Evolutionary conservation across 1,284 basidiomycete genomes (phyloP), one percentile per base, ranked within the genome.

Genomic region (Ustilago esculenta): DNA sequence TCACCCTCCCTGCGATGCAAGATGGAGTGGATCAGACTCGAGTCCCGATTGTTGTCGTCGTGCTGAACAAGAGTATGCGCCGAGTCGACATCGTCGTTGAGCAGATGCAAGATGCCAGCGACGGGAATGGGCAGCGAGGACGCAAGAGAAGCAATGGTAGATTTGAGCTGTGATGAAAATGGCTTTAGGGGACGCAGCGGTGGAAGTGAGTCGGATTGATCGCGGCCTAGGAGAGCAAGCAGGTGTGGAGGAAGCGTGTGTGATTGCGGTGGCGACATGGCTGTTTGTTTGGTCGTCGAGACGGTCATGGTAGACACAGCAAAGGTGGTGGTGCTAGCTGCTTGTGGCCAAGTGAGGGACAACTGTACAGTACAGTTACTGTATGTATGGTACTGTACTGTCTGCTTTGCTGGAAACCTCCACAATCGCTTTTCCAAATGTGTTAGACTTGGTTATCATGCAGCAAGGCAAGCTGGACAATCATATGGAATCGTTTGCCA

Each of bases 1-100:
- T 75, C 73, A 4, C 50, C 68, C 37, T 75, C 73, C 3, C 73
- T 36, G 1, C 73, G 61, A 34, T 75, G 73, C 32, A 75, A 41
- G 20, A 71, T 57, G n/a, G 73, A 58, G 21, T 75, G 73, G 50
- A 69, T 53, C 25, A 71, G 33, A 36, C 73, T 58, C 4, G 56
- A 73, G 27, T 65, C 46, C 12, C 25, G 18, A 25, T 61, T 61
- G 4, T n/a, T 17, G 9, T 75, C 74, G 43, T 76, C 63, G 30
- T 63, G 44, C 24, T 76, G 74, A 0, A 54, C 72, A 1, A 76
- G 42, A 1, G 54, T 47, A 27, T 72, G 72, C 1, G 74, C 74
- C 8, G 65, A 36, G 11, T 58, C 49, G 15, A 75, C 25, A 37
- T 75, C 73, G 48, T 75, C 73, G 47, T 75, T 75, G 43, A 75